Evolutionary conservation across 73 alveolate genomes (phyloP).

Genomic region (Paramecium caudatum): DNA sequence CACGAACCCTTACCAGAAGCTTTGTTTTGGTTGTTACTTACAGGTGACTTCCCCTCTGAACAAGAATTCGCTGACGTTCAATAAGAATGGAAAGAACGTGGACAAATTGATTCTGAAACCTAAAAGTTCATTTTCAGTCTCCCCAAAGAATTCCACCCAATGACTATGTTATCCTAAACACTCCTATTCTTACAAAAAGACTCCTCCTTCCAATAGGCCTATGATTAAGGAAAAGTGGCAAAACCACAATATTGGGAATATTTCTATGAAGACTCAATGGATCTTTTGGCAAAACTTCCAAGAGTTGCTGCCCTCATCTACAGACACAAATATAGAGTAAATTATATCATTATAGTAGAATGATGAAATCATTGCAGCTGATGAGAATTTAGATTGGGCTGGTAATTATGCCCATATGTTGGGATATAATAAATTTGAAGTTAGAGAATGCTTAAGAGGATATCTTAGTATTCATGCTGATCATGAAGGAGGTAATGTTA

Average conservation of each 20-base stretch:
- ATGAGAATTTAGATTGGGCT: slow-evolving; percentile 77
- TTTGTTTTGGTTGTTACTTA: slow-evolving; percentile 89
- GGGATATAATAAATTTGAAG: slow-evolving; percentile 81
- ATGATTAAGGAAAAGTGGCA: slow-evolving; percentile 83
- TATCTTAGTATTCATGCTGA: slow-evolving; percentile 85
- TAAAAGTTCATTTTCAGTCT: slow-evolving; percentile 76
- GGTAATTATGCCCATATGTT: slow-evolving; percentile 88
- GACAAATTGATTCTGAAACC: slow-evolving; percentile 78
- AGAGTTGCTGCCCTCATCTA: slow-evolving; percentile 89
- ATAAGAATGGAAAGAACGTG: slow-evolving; percentile 80
- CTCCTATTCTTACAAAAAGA: slow-evolving; percentile 81
- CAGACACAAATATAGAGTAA: slow-evolving; percentile 74
- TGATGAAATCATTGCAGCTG: slow-evolving; percentile 76
- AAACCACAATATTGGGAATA: slow-evolving; percentile 91
- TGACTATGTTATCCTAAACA: slow-evolving; percentile 91
- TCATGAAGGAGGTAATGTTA: slow-evolving; percentile 96
- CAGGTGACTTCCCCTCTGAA: slow-evolving; percentile 92
- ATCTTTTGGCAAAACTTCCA: slow-evolving; percentile 91
- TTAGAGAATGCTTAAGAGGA: slow-evolving; percentile 89
- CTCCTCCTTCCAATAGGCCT: slow-evolving; percentile 82
- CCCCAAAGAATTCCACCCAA: slow-evolving; percentile 89
- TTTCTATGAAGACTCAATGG: slow-evolving; percentile 88
- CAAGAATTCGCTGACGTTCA: slow-evolving; percentile 77
- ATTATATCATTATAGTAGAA: slow-evolving; percentile 71
- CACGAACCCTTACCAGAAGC: slow-evolving; percentile 92